Base-by-base conservation (phyloP, 2,329 filamentous ascomycete species). In the Aschersonia sp. region DNA sequence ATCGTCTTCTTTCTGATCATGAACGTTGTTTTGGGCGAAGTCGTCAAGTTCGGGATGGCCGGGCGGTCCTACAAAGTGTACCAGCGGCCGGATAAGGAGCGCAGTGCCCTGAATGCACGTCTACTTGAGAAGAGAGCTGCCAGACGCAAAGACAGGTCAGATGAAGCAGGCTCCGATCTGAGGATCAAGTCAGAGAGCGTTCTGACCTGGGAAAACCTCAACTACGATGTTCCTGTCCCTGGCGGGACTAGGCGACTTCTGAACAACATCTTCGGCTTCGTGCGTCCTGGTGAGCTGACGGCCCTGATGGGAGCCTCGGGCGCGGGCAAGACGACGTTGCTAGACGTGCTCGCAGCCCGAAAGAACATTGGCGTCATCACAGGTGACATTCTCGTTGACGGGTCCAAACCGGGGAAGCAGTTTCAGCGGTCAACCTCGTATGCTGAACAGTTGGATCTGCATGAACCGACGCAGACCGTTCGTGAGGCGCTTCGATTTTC, bases 191-290 rank as follows among this genome's bases (percentile, higher is more conserved):
- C 78, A 0, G 72, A 74, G 55, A 77, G 80, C 37, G 70, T 87
- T n/a, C 72, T 94, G 50, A 94, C 88, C 0, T 95, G 87, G 84
- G 84, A 90, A 60, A 72, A 84, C 53, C 78, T 95, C 50, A 86
- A 82, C 58, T 95, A 95, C 60, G 77, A 82, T 49, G 79, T 83
- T 0, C 77, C 77, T 0, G 71, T 79, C 4, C 68, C 75, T 0
- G 73, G 71, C 5, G 77, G 76, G 2, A 73, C 68, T 5, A 69
- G 74, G 8, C 71, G 73, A 5, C 69, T 81, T 5, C 70, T 81
- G 2, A 70, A 72, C 58, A 65, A 69, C 41, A 66, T 79, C 1
- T 74, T 67, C 48, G 88, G 81, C 2, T 90, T 82, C 54, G 84
- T 88, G 45, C 79, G 82, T 51, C 85, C 85, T 2, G 85, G 86